A percentile compares a stretch with the other conserved stretches of the same genome.
Evolutionary conservation across 805 yeast genomes (phyloP).

Genomic region (Hanseniaspora lindneri): DNA sequence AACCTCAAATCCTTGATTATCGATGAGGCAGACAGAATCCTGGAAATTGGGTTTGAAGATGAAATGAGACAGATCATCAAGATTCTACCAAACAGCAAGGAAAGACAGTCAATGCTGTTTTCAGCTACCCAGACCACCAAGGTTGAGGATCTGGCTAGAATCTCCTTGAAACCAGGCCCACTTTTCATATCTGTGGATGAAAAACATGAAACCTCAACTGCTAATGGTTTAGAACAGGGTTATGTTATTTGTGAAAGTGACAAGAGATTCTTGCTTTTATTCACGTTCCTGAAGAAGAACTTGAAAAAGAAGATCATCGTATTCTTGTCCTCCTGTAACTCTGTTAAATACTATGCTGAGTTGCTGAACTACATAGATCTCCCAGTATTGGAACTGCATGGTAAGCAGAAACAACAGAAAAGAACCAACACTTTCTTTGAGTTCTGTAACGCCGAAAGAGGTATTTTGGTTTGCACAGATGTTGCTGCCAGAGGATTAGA

Average conservation of each 20-base stretch:
- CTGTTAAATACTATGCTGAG: constrained; percentile 93
- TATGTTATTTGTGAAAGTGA: constrained; percentile 96
- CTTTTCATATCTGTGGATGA: constrained; percentile 84
- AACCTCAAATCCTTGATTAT: constrained; percentile 87
- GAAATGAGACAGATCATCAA: constrained; percentile 96
- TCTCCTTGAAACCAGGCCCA: constrained; percentile 88
- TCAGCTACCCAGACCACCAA: constrained; percentile 99
- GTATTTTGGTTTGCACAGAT: constrained; percentile 88
- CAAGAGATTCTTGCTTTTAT: constrained; percentile 76
- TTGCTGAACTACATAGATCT: constrained; percentile 88
- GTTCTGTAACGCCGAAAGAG: constrained; percentile 92
- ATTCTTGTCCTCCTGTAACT: constrained; percentile 89
- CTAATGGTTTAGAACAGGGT: constrained; percentile 95
- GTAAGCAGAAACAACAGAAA: constrained; percentile 97
- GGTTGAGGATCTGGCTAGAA: constrained; percentile 95
- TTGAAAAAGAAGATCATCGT: constrained; percentile 87
- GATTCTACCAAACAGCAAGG: constrained; percentile 72
- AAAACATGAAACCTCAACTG: constrained; percentile 75
- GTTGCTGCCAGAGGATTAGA: constrained; percentile 99
- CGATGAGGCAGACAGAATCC: constrained; percentile 96
- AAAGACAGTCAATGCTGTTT: constrained; percentile 90
- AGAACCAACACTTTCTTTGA: constrained; percentile 97
- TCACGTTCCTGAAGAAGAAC: constrained; percentile 88
- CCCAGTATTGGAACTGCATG: constrained; percentile 93
- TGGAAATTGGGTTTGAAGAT: constrained; percentile 97